Evolutionary conservation across 306 rosid genomes (phyloP).

Genomic region (Acmispon strigosus): DNA sequence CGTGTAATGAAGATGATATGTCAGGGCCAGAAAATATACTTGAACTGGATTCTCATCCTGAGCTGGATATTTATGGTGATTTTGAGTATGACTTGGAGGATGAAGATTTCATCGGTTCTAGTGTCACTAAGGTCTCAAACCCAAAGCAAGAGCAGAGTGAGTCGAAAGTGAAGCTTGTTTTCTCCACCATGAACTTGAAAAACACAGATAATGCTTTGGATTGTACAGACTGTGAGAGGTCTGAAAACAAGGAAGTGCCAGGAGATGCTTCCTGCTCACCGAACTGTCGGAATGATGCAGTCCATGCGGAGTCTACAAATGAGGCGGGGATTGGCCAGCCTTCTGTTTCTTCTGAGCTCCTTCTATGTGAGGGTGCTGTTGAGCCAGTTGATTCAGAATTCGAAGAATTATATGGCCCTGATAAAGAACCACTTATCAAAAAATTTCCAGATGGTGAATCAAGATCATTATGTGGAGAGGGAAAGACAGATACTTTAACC

Average conservation of each 20-base stretch:
- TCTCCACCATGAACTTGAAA: slow-evolving; percentile 61
- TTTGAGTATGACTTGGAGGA: slow-evolving; percentile 92
- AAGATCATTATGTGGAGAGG: slow-evolving; percentile 23
- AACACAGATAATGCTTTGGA: slow-evolving; percentile 30
- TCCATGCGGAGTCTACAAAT: slow-evolving; percentile 13
- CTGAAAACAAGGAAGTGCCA: slow-evolving; percentile 31
- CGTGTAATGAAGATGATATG: slow-evolving; percentile 26
- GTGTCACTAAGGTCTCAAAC: slow-evolving; percentile 39
- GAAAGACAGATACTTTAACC: slow-evolving; percentile 24
- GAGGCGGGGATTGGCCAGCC: slow-evolving; percentile 37
- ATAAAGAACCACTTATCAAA: slow-evolving; percentile 47
- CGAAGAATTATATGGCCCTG: slow-evolving; percentile 88
- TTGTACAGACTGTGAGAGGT: slow-evolving; percentile 24
- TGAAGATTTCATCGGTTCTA: slow-evolving; percentile 76
- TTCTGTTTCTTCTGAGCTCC: slow-evolving; percentile 45
- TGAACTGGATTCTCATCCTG: slow-evolving; percentile 65
- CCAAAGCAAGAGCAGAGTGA: slow-evolving; percentile 47
- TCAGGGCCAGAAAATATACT: slow-evolving; percentile 60
- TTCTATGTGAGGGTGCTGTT: slow-evolving; percentile 40
- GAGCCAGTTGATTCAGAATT: slow-evolving; percentile 69
- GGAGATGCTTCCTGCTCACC: slow-evolving; percentile 38
- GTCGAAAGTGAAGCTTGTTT: slow-evolving; percentile 77
- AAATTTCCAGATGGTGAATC: slow-evolving; percentile 37
- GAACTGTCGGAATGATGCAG: slow-evolving; percentile 24
- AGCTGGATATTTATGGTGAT: slow-evolving; percentile 91